Conservation (phyloP, 1,284 basidiomycete genomes). For the Ceratobasidium sp. region DNA sequence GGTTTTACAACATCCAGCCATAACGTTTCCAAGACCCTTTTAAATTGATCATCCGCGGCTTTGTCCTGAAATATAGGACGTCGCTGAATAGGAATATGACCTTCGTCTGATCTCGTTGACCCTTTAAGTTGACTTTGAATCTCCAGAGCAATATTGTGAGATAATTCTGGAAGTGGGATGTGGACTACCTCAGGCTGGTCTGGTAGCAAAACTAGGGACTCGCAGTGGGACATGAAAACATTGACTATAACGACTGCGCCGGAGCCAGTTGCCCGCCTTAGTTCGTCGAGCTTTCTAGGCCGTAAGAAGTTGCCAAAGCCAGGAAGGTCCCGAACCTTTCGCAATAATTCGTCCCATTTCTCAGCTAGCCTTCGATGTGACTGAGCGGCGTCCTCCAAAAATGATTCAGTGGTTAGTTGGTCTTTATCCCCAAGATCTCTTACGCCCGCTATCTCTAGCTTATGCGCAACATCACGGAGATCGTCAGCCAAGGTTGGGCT, state of each 20-base stretch:
- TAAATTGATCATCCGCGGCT: background rate
- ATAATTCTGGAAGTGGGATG: background rate
- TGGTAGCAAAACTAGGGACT: background rate
- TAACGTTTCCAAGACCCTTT: background rate
- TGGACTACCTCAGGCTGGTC: background rate
- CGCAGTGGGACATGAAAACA: background rate
- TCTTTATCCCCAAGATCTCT: too few relatives aligned
- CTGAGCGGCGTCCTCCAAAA: background rate
- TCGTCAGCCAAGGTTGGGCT: background rate
- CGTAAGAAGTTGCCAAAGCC: background rate
- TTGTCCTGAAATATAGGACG: too few relatives aligned
- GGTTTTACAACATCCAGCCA: background rate
- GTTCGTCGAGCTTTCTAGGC: background rate
- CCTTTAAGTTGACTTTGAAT: background rate
- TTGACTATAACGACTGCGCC: background rate
- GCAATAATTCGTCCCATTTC: background rate
- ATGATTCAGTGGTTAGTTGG: background rate
- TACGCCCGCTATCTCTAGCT: background rate
- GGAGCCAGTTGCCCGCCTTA: background rate
- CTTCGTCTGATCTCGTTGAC: background rate
- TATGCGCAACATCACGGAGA: background rate
- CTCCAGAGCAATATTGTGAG: background rate
- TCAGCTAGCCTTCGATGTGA: background rate
- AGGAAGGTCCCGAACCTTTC: background rate
- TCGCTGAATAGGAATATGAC: background rate